phyloP scores from a whole-genome alignment of 2,329 filamentous ascomycete species.

The Pestalotiopsis sp. region DNA sequence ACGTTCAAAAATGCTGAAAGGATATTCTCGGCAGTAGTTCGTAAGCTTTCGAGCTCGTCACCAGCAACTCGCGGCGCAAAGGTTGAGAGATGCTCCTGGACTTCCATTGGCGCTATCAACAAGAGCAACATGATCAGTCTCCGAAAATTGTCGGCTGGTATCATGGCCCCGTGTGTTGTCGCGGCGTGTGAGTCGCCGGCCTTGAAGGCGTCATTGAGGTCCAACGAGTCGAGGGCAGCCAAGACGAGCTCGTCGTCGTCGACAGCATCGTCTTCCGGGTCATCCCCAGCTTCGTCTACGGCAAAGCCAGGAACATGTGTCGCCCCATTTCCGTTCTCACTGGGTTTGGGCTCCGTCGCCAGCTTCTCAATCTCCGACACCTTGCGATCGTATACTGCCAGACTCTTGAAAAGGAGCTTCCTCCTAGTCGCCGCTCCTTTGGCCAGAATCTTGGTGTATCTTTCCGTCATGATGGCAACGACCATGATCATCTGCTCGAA shows the following conservation, averaged over 20 bases:
- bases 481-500: constrained; percentile 72
- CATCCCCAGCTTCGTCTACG: constrained; percentile 44
- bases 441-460: constrained; percentile 64
- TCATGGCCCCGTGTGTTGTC: constrained; percentile 63
- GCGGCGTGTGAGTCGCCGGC: constrained; percentile 44
- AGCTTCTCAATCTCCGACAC: constrained; percentile 35
- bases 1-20: constrained; percentile 66
- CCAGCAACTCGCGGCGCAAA: constrained; percentile 58
- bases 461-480: constrained; percentile 70
- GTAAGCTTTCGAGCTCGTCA: constrained; percentile 57
- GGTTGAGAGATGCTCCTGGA: constrained; percentile 64
- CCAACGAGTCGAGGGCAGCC: constrained; percentile 67
- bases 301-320: constrained; percentile 41
- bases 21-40: constrained; percentile 62
- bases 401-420: constrained; percentile 68
- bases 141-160: constrained; percentile 72
- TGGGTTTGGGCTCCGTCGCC: constrained; percentile 11
- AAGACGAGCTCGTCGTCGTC: constrained; percentile 65
- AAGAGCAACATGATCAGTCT: constrained; percentile 71
- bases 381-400: constrained; percentile 70
- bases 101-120: constrained; percentile 62
- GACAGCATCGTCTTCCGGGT: constrained; percentile 41
- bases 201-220: constrained; percentile 62
- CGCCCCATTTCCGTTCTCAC: constrained; percentile 13
- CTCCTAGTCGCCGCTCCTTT: constrained; percentile 57